A percentile compares a stretch with the other conserved stretches of the same genome.
These are phyloP conservation scores for Lactifluus echinatus DNA, from an alignment of 768 basidiomycete species.

Conservation along the genomic window DNA sequence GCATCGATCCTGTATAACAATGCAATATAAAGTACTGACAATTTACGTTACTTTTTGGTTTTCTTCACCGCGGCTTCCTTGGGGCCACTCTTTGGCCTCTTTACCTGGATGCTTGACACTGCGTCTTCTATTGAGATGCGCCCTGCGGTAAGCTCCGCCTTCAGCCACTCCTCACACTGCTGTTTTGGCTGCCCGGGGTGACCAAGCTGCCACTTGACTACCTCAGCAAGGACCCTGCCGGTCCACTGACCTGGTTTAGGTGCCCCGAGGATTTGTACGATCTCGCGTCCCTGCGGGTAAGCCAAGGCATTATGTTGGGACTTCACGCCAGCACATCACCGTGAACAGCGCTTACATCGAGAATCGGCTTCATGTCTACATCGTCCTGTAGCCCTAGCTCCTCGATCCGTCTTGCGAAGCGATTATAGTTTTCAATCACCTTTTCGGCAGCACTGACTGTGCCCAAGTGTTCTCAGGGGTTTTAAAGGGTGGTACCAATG, in stretches of 20 bases:
- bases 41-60: slow-evolving; percentile 1
- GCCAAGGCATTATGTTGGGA: not conserved
- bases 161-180: slow-evolving; percentile 64
- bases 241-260: slow-evolving; percentile 64
- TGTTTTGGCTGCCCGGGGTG: slow-evolving; percentile 59
- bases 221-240: slow-evolving; percentile 47
- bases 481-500: slow-evolving; percentile 12
- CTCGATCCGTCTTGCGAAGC: slow-evolving; percentile 50
- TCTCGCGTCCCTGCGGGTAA: slow-evolving; percentile 56
- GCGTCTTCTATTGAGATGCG: slow-evolving; percentile 30
- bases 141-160: slow-evolving; percentile 42
- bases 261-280: slow-evolving; percentile 44
- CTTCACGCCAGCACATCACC: not conserved
- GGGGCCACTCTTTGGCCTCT: slow-evolving; percentile 12
- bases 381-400: slow-evolving; percentile 49
- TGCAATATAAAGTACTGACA: not conserved
- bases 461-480: slow-evolving; percentile 15
- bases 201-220: slow-evolving; percentile 82
- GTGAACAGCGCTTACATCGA: slow-evolving; percentile 52
- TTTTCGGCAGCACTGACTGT: slow-evolving; percentile 37
- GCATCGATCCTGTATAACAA: not conserved
- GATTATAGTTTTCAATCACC: slow-evolving; percentile 57
- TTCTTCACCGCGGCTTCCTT: slow-evolving; percentile 15
- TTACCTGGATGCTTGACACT: not conserved
- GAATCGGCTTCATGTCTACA: slow-evolving; percentile 62